Conservation (phyloP, 495 filamentous ascomycete species). For the Aspergillus bridgeri region DNA sequence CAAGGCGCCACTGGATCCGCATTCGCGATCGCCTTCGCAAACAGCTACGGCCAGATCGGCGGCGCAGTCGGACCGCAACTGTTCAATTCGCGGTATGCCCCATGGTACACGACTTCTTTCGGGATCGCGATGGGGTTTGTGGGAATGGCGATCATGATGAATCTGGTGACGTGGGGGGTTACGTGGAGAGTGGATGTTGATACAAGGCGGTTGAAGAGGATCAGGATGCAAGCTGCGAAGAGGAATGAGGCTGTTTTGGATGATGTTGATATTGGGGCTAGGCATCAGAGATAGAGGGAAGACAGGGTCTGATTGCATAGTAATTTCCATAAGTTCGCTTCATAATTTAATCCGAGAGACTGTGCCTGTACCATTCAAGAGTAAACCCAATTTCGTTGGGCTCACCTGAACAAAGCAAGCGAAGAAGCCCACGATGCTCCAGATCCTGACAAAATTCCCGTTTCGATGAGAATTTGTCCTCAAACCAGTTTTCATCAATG, state of each 20-base stretch:
- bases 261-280: slow-evolving; percentile 31
- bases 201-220: slow-evolving; percentile 38
- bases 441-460: background rate
- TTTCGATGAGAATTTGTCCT: background rate
- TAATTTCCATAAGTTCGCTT: too few species aligned
- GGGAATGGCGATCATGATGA: slow-evolving; percentile 20
- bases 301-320: too few species aligned
- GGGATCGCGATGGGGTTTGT: slow-evolving; percentile 33
- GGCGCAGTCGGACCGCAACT: slow-evolving; percentile 34
- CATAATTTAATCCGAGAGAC: too few species aligned
- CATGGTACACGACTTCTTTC: slow-evolving; percentile 29
- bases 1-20: slow-evolving; percentile 42
- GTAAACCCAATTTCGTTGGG: background rate
- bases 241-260: slow-evolving; percentile 37
- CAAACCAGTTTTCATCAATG: too few species aligned
- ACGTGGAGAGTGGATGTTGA: slow-evolving; percentile 36
- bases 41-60: slow-evolving; percentile 37
- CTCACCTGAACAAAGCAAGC: background rate
- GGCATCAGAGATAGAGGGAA: background rate
- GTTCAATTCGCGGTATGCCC: slow-evolving; percentile 33
- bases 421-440: background rate
- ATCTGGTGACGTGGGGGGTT: slow-evolving; percentile 17
- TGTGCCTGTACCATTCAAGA: background rate
- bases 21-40: slow-evolving; percentile 44
- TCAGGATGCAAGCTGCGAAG: slow-evolving; percentile 34